Base-by-base conservation (phyloP, 805 yeast species). In the Saccharomycopsis schoenii region DNA sequence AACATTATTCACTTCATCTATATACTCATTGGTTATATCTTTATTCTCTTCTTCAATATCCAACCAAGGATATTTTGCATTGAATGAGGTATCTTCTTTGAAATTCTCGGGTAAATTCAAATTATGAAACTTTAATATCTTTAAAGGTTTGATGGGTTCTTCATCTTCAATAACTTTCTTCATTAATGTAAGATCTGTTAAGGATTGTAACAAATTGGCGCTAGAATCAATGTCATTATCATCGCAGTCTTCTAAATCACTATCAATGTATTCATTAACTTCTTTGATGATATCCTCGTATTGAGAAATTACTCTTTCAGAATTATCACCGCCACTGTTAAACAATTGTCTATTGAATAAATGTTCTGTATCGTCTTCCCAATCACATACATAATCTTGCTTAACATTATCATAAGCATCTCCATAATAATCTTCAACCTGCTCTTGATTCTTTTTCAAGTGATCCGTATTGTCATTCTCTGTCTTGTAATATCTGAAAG, bases 331-430 rank as follows among this genome's bases (percentile, higher is more conserved):
- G 57, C 69, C 72, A 64, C 70, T 67, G 3, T 74, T 70, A 60
- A 75, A 75, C 17, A 75, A 59, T 57, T 71, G 70, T 50, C 78
- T 63, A 57, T 74, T 74, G 63, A 74, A 74, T 51, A 75, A 61
- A 11, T 68, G 71, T 61, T 74, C 77, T 0, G 78, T 74, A 42
- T 74, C 78, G 60, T 75, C 78, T 39, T 67, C 68, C 21, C 64
- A 71, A 10, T 68, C 70, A 24, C 66, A 68, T 62, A 73, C 74
- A 19, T 64, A 66, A 59, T 66, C 68, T 57, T 73, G 71, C 69
- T 71, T 61, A 52, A 72, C 75, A 29, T 73, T 74, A 15, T 67
- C 65, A 47, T 72, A 63, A 37, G 71, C 71, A 21, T 66, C 63
- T 24, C 14, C 64, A 67, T 24, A 63, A 29, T 64, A 62, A 21